These are phyloP conservation scores for Barnettozyma sp. DNA, from an alignment of 805 yeast genomes.

Conservation along the genomic window DNA sequence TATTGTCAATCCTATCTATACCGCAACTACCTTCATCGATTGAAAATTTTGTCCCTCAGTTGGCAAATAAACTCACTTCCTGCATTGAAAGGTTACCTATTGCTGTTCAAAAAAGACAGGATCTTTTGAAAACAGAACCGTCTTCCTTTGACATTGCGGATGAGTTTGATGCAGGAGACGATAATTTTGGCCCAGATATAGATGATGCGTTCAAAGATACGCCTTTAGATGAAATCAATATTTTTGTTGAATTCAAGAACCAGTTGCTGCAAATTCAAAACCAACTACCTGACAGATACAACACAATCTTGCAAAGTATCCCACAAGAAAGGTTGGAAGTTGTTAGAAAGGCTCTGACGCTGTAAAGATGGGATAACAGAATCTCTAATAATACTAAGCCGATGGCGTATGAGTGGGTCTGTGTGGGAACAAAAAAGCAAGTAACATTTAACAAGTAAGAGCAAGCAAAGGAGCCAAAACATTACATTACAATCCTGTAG, in stretches of 20 bases:
- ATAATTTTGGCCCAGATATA: slow-evolving; percentile 32
- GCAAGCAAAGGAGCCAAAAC: neutral
- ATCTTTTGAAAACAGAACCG: slow-evolving; percentile 39
- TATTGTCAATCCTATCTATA: slow-evolving; percentile 43
- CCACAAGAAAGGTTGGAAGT: slow-evolving; percentile 22
- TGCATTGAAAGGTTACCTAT: slow-evolving; percentile 58
- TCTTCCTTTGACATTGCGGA: slow-evolving; percentile 34
- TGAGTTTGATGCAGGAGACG: slow-evolving; percentile 8
- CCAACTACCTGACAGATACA: slow-evolving; percentile 40
- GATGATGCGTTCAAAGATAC: slow-evolving; percentile 79
- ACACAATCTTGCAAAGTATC: slow-evolving; percentile 25
- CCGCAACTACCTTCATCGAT: slow-evolving; percentile 34
- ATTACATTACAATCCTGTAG: neutral
- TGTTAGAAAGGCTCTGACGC: slow-evolving; percentile 3
- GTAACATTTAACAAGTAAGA: neutral
- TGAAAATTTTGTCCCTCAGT: slow-evolving; percentile 35
- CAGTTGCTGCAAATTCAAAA: slow-evolving; percentile 43
- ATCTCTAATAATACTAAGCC: no score
- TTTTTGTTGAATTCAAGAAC: slow-evolving; percentile 57
- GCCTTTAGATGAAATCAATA: slow-evolving; percentile 70
- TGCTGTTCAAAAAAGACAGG: slow-evolving; percentile 63
- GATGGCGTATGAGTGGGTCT: neutral
- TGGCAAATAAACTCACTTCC: slow-evolving; percentile 44
- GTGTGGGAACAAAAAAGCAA: neutral
- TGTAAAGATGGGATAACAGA: no score